Evolutionary conservation across 306 rosid genomes (phyloP).

Genomic region (Cyclanthera cordifolia): DNA sequence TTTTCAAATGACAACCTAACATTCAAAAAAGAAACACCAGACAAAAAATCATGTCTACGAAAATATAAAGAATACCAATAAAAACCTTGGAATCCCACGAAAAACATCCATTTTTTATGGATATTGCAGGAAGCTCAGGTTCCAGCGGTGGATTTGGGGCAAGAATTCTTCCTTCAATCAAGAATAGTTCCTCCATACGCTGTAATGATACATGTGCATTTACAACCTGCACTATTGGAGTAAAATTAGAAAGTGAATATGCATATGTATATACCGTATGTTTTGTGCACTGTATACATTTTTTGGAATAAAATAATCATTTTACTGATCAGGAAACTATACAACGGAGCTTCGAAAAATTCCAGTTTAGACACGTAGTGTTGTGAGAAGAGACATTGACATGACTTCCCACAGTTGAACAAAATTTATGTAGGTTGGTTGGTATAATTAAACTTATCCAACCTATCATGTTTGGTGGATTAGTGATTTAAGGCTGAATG

Average conservation of each 20-base stretch:
- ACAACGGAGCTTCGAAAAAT: background rate
- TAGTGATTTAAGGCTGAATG: too few relatives aligned
- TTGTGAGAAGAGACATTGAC: background rate
- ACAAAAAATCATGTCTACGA: background rate
- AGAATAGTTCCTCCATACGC: conserved; percentile 68
- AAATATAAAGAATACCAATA: conserved; percentile 5
- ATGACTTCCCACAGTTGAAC: background rate
- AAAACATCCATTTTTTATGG: conserved; percentile 58
- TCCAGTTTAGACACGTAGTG: background rate
- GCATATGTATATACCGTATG: background rate
- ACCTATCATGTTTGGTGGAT: too few relatives aligned
- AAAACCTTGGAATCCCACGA: conserved; percentile 76
- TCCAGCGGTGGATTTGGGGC: conserved; percentile 51
- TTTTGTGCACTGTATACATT: background rate
- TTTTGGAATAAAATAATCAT: background rate
- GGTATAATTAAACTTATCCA: too few relatives aligned
- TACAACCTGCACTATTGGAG: conserved; percentile 44
- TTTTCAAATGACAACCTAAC: background rate
- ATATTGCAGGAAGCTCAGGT: conserved; percentile 61
- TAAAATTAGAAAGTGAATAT: conserved; percentile 1
- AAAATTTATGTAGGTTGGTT: background rate
- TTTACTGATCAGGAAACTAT: background rate
- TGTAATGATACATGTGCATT: conserved; percentile 74
- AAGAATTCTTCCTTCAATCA: conserved; percentile 49
- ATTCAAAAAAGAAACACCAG: background rate